Conservation (phyloP, 164 flowering plant species). For the Vitis riparia region DNA sequence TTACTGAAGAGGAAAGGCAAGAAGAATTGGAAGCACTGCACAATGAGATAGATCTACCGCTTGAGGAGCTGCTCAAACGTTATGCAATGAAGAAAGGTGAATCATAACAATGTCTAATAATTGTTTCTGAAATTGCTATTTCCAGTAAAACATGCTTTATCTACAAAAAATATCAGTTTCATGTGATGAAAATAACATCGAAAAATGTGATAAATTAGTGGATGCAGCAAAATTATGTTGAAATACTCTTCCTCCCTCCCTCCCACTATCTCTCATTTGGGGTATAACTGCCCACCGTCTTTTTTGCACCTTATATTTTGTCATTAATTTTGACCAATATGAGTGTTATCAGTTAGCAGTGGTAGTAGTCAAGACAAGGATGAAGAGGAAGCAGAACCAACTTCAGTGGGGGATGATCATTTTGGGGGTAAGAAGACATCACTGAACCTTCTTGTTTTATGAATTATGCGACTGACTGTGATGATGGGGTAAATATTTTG, state of each 20-base stretch:
- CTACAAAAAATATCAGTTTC: no score
- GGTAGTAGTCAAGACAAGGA: constrained; percentile 40
- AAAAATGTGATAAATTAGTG: neutral
- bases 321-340: constrained; percentile 19
- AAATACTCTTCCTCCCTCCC: neutral
- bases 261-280: neutral
- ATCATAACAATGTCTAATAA: neutral
- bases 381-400: constrained; percentile 25
- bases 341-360: constrained; percentile 43
- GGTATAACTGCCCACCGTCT: neutral
- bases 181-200: no score
- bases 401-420: constrained; percentile 15
- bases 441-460: constrained; percentile 6
- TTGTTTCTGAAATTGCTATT: constrained; percentile 2
- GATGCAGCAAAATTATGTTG: neutral
- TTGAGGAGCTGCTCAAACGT: constrained; percentile 84
- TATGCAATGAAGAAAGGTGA: constrained; percentile 53
- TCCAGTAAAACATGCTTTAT: neutral
- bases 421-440: constrained; percentile 23
- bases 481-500: constrained; percentile 12
- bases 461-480: constrained; percentile 12
- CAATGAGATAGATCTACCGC: constrained; percentile 77
- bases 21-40: constrained; percentile 86
- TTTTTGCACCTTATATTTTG: constrained; percentile 2
- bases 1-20: constrained; percentile 80